These are phyloP conservation scores for Ogataea siamensis DNA, from an alignment of 805 yeast genomes.

Conservation along the genomic window DNA sequence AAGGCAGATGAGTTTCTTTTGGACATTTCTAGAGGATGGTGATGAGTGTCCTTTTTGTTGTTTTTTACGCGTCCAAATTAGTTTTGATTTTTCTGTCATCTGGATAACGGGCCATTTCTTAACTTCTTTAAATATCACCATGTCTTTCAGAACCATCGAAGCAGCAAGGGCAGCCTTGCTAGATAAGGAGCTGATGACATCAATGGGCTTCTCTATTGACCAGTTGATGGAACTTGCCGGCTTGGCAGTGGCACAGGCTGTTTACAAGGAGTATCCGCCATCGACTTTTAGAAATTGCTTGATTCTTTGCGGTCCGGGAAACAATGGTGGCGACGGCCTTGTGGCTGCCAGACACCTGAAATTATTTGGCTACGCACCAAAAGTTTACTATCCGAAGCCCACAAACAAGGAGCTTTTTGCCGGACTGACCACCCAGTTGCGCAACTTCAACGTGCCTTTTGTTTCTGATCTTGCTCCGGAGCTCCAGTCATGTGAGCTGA, in stretches of 20 bases:
- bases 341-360: conserved; percentile 92
- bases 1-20: conserved; percentile 29
- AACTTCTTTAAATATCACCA: conserved; percentile 7
- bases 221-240: conserved; percentile 98
- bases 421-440: conserved; percentile 64
- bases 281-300: conserved; percentile 44
- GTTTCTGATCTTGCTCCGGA: conserved; percentile 35
- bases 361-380: conserved; percentile 75
- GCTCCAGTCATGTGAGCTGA: conserved; percentile 40
- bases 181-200: conserved; percentile 85
- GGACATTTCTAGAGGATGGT: conserved; percentile 14
- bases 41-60: conserved; percentile 7
- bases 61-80: conserved; percentile 17
- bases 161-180: conserved; percentile 68
- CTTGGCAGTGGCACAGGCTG: conserved; percentile 85
- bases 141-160: conserved; percentile 41
- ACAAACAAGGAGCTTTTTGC: conserved; percentile 53
- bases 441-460: conserved; percentile 59
- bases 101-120: neutral
- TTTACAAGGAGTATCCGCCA: conserved; percentile 67
- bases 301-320: conserved; percentile 91
- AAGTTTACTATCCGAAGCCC: conserved; percentile 76
- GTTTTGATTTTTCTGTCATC: conserved; percentile 3
- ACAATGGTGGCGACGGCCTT: conserved; percentile 95
- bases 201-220: conserved; percentile 72